Percentiles rank a stretch among this genome's conserved stretches.
Evolutionary conservation across 495 filamentous ascomycete species (phyloP).

Genomic region (Hypoxylon intermedium): DNA sequence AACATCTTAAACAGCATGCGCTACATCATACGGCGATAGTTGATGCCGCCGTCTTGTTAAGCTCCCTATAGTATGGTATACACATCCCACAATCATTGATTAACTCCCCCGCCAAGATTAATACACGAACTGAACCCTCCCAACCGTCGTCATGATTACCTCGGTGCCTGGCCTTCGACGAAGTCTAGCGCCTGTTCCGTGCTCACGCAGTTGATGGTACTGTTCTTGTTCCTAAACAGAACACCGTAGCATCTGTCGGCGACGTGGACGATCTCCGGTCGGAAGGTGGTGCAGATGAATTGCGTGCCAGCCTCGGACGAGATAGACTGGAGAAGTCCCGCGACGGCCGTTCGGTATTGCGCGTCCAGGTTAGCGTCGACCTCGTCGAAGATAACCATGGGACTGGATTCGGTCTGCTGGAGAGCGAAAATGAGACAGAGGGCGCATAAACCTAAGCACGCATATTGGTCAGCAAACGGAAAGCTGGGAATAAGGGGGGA

Average conservation of each 20-base stretch:
- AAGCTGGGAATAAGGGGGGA: neutral
- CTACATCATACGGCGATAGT: constrained; percentile 11
- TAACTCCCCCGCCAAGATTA: constrained; percentile 27
- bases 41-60: neutral
- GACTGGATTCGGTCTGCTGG: constrained; percentile 94
- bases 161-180: constrained; percentile 73
- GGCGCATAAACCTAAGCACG: constrained; percentile 78
- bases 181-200: constrained; percentile 89
- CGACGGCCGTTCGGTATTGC: constrained; percentile 94
- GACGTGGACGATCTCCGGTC: constrained; percentile 93
- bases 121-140: constrained; percentile 16
- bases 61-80: constrained; percentile 27
- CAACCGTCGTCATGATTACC: constrained; percentile 22
- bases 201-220: constrained; percentile 85
- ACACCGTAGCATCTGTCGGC: constrained; percentile 99
- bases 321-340: constrained; percentile 81
- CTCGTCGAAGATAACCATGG: constrained; percentile 99
- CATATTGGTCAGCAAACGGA: constrained; percentile 32
- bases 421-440: constrained; percentile 98
- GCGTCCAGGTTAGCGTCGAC: constrained; percentile 98
- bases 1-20: constrained; percentile 15
- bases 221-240: constrained; percentile 90
- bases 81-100: constrained; percentile 8
- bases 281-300: constrained; percentile 92
- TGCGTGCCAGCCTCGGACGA: constrained; percentile 66